Percentiles rank a stretch among this genome's conserved stretches.
These are phyloP conservation scores for Hericium rajendrae DNA, from an alignment of 768 basidiomycete species.

Conservation along the genomic window DNA sequence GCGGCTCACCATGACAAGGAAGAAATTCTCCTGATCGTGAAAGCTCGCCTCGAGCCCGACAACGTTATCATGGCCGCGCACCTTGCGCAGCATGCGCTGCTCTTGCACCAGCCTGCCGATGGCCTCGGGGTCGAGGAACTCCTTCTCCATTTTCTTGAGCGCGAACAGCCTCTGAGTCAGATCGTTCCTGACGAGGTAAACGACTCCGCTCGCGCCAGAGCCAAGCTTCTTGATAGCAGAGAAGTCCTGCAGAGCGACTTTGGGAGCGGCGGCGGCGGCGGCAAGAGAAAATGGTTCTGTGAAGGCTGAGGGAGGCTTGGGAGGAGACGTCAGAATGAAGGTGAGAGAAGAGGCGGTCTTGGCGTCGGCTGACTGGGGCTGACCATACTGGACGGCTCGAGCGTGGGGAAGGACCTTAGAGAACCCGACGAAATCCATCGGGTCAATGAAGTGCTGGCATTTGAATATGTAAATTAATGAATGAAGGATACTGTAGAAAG, in stretches of 20 bases:
- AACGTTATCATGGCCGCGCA: neutral
- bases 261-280: neutral
- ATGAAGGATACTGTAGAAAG: neutral
- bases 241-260: neutral
- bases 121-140: neutral
- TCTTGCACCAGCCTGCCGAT: neutral
- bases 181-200: neutral
- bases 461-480: neutral
- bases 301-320: too few species aligned
- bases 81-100: constrained; percentile 1
- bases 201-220: neutral
- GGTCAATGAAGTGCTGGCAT: neutral
- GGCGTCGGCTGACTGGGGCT: neutral
- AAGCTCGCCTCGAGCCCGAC: constrained; percentile 5
- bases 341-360: too few species aligned
- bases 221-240: neutral
- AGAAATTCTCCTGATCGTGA: constrained; percentile 6
- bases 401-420: neutral
- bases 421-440: neutral
- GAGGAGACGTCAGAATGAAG: too few species aligned
- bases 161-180: neutral
- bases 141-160: constrained; percentile 2
- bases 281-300: too few species aligned
- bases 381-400: neutral
- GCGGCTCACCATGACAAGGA: constrained; percentile 3